Percentiles rank a stretch among this genome's conserved stretches.
Evolutionary conservation across 2,329 filamentous ascomycete genomes (phyloP).

Genomic region (Hypoxylon sp.): DNA sequence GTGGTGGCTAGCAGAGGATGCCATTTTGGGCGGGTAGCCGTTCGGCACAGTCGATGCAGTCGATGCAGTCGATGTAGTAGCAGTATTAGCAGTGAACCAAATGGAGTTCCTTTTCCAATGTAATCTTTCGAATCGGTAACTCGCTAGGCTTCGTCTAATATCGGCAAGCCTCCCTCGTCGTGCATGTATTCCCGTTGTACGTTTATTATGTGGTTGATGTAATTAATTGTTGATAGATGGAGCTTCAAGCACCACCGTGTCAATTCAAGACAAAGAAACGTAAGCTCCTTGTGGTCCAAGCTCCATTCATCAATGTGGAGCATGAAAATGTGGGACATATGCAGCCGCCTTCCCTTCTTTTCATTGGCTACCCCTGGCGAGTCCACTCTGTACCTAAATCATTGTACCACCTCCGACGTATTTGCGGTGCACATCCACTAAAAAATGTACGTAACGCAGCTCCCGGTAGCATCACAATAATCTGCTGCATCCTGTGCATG

Average conservation of each 20-base stretch:
- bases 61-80: too few species aligned
- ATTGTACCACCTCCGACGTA: too few species aligned
- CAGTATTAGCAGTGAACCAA: neutral
- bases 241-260: conserved; percentile 32
- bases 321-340: too few species aligned
- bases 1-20: conserved; percentile 59
- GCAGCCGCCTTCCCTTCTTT: too few species aligned
- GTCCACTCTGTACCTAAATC: neutral
- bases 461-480: conserved; percentile 2
- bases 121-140: neutral
- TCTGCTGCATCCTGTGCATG: neutral
- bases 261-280: conserved; percentile 23
- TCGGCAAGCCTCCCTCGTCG: conserved; percentile 2
- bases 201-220: too few species aligned
- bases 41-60: too few species aligned
- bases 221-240: conserved; percentile 10
- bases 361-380: conserved; percentile 21
- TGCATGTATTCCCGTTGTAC: too few species aligned
- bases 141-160: too few species aligned
- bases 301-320: neutral
- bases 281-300: conserved; percentile 21
- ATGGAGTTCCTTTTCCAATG: conserved; percentile 3
- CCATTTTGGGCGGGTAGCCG: conserved; percentile 49
- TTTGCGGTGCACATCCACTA: too few species aligned
- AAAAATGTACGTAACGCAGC: conserved; percentile 14